Percentiles rank a stretch among this genome's conserved stretches.
These are phyloP conservation scores for Bothia castanella DNA, from an alignment of 1,284 basidiomycete species.

Conservation along the genomic window DNA sequence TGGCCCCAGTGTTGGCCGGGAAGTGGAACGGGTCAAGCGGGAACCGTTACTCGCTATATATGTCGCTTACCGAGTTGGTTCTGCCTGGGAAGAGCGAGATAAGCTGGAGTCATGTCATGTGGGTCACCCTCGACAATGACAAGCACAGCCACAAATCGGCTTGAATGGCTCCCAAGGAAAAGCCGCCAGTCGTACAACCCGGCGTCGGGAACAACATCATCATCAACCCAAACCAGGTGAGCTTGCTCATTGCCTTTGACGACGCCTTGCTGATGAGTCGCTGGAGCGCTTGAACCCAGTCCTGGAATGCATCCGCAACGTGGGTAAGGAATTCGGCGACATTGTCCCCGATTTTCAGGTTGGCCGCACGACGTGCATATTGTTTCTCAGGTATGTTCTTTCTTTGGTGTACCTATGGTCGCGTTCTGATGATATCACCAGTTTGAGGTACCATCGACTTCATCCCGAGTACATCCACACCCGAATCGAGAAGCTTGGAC, in stretches of 20 bases:
- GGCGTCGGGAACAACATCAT: slow-evolving; percentile 73
- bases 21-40: background rate
- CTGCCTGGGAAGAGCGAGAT: slow-evolving; percentile 1
- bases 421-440: slow-evolving; percentile 33
- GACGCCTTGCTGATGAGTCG: background rate
- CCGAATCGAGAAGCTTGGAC: slow-evolving; percentile 83
- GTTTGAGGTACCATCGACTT: slow-evolving; percentile 90
- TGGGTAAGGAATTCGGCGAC: slow-evolving; percentile 93
- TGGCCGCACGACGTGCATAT: slow-evolving; percentile 90
- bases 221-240: slow-evolving; percentile 45
- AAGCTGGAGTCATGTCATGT: background rate
- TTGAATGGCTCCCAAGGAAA: slow-evolving; percentile 22
- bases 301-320: slow-evolving; percentile 78
- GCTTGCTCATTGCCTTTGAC: background rate
- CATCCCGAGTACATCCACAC: slow-evolving; percentile 97
- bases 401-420: background rate
- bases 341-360: slow-evolving; percentile 94
- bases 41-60: slow-evolving; percentile 2
- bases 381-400: slow-evolving; percentile 75
- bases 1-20: slow-evolving; percentile 5
- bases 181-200: slow-evolving; percentile 67
- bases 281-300: slow-evolving; percentile 83
- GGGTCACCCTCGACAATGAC: background rate
- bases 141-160: slow-evolving; percentile 15
- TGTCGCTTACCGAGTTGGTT: background rate